phyloP scores from a whole-genome alignment of 2,329 filamentous ascomycete species.

The Trichoderma gracile region DNA sequence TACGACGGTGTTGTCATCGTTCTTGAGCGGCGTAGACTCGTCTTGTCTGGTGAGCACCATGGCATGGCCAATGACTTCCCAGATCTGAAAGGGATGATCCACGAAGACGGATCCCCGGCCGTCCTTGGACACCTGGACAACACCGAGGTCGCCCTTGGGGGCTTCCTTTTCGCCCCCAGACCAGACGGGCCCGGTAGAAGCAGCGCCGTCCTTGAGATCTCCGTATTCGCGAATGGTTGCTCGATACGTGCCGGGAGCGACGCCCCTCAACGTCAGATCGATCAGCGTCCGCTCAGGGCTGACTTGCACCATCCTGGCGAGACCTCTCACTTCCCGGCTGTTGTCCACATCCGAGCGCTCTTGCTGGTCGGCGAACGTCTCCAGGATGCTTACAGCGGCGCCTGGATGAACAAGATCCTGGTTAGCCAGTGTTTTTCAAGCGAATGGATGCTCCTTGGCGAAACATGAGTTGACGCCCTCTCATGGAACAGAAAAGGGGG shows the following conservation, averaged over 20 bases:
- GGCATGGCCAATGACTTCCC: conserved; percentile 94
- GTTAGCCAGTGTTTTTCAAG: conserved; percentile 22
- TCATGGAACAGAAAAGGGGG: neutral
- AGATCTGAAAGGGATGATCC: conserved; percentile 80
- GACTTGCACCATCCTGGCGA: conserved; percentile 93
- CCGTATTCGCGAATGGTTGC: conserved; percentile 84
- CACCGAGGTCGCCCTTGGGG: conserved; percentile 64
- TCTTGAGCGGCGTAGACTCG: conserved; percentile 57
- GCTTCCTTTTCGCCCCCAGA: conserved; percentile 48
- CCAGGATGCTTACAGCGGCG: conserved; percentile 92
- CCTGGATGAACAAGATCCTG: conserved; percentile 44
- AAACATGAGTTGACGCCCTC: neutral
- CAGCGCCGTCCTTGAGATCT: conserved; percentile 81
- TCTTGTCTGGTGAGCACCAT: conserved; percentile 76
- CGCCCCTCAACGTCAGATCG: conserved; percentile 82
- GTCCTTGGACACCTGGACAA: conserved; percentile 70
- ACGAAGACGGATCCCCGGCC: conserved; percentile 80
- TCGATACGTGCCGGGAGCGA: conserved; percentile 77
- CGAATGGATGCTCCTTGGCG: conserved; percentile 1
- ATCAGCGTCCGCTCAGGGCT: conserved; percentile 75
- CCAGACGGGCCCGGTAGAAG: conserved; percentile 84
- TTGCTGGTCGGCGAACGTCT: conserved; percentile 68
- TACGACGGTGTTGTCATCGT: conserved; percentile 82
- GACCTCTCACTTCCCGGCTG: conserved; percentile 69
- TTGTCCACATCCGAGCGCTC: conserved; percentile 45